Evolutionary conservation across 768 basidiomycete genomes (phyloP), one percentile per base, ranked within the genome.

Genomic region (Boletus pseudo-olivaceus): DNA sequence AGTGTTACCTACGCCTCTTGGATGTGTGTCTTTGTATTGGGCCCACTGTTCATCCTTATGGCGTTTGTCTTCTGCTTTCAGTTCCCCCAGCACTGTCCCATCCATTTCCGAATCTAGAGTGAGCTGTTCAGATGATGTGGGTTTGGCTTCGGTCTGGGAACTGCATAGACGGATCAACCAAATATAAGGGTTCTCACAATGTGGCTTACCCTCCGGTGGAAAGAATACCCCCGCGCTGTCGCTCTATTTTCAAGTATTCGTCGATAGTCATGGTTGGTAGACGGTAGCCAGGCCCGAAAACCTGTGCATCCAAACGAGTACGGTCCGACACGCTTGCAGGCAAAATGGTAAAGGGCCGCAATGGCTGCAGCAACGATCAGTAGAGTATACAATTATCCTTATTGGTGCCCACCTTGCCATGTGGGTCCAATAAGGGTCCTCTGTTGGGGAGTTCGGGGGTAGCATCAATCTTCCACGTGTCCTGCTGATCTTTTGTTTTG

Each of bases 261-360:
- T 98, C 96, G 53, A 98, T 82, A 1, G 90, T 82, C 97, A 99
- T 98, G 0, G 93, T 94, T 5, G 97, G 97, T 32, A 98, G 74
- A 40, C 87, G 82, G 64, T 97, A 84, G 11, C 82, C 82, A 14
- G 91, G 82, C 15, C 85, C 82, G 72, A 98, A 98, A 4, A 98
- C 94, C 63, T 90, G 83, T 2, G 80, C 72, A 65, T 87, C 86
- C 7, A 97, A 66, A 26, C 84, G 80, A 39, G 85, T 78, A 54
- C 95, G 84, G 61, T 95, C 81, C 19, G 77, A 68, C 40, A 78
- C 73, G 32, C 81, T 78, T 3, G 88, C 81, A 0, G 95, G 92
- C 14, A 98, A 76, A 55, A 99, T 93, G 0, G 90, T 95, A 69
- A 99, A 98, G 15, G 96, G 93, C 34, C 88, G 82, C 51, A 97